Base-by-base conservation (phyloP, 2,329 filamentous ascomycete species). In the Ophiostoma perfectum region DNA sequence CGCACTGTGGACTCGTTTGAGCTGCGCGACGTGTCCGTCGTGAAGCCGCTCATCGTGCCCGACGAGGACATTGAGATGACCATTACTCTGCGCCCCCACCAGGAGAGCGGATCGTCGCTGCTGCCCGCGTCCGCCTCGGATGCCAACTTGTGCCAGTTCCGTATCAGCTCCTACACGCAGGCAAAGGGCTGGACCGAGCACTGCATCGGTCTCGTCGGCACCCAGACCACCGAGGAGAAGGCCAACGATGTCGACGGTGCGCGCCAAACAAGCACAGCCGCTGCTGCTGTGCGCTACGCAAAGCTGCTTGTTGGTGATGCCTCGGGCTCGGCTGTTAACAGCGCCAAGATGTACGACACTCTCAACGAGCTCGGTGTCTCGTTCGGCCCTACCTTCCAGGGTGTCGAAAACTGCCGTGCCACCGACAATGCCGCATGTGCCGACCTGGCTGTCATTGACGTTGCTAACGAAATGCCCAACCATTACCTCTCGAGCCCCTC, bases 401-500 rank as follows among this genome's bases (percentile, higher is more conserved):
- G 75, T 5, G 68, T 75, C 11, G 72, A 69, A 3, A 74, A 75
- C 12, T 72, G 77, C 2, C 41, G 60, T 14, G 44, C 5, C 5
- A 65, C 66, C 4, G 42, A 65, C 18, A 38, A 49, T 0, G 71
- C 77, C 11, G 80, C 76, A 52, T 70, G 67, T 36, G 78, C 77
- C 66, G 76, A 74, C 4, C 72, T 80, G 4, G 70, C 75, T 0
- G 77, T 78, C 1, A 75, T 73, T 60, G 73, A 74, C 5, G 75
- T 71, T n/a, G 78, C 79, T 0, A 74, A 73, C 0, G 76, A 78
- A 49, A 76, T 74, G 3, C 72, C 71, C 4, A 72, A 77, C 55
- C 75, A 79, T 14, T 85, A 86, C 71, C 68, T 86, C 5, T 79
- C 87, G 16, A 85, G 87, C 71, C 85, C 85, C 0, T 80, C 82